These are phyloP conservation scores for Arachnopeziza araneosa DNA, from an alignment of 2,329 filamentous ascomycete genomes.

Conservation along the genomic window DNA sequence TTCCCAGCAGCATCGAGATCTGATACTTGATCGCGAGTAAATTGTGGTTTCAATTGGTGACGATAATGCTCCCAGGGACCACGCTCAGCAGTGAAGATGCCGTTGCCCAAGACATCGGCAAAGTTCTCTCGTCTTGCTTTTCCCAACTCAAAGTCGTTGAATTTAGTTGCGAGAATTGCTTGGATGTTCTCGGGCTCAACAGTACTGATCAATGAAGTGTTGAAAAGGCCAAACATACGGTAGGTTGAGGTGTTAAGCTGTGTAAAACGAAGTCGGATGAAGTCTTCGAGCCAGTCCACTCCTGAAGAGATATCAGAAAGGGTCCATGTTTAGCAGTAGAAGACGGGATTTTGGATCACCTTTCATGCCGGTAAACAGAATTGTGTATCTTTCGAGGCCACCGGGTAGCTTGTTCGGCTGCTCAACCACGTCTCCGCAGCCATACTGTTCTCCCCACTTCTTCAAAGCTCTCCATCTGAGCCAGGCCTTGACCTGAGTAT, in stretches of 20 bases:
- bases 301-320: conserved; percentile 10
- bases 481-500: conserved; percentile 11
- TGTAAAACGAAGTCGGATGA: conserved; percentile 2
- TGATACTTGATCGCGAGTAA: conserved; percentile 26
- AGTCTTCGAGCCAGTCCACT: conserved; percentile 22
- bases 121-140: conserved; percentile 29
- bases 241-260: neutral
- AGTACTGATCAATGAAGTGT: conserved; percentile 39
- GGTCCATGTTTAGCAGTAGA: neutral
- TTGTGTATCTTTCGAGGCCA: conserved; percentile 14
- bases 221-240: conserved; percentile 8
- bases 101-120: conserved; percentile 29
- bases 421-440: conserved; percentile 13
- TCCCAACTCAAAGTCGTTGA: conserved; percentile 32
- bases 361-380: conserved; percentile 13
- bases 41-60: conserved; percentile 33
- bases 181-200: conserved; percentile 31
- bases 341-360: conserved; percentile 5
- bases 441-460: conserved; percentile 17
- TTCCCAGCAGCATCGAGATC: conserved; percentile 34
- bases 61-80: conserved; percentile 34
- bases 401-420: conserved; percentile 16
- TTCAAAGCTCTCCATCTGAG: conserved; percentile 15
- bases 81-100: conserved; percentile 37
- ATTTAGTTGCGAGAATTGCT: conserved; percentile 29